Percentiles rank a stretch among this genome's conserved stretches.
Conservation (phyloP, 805 yeast species). For the Wickerhamiella dianesei region DNA sequence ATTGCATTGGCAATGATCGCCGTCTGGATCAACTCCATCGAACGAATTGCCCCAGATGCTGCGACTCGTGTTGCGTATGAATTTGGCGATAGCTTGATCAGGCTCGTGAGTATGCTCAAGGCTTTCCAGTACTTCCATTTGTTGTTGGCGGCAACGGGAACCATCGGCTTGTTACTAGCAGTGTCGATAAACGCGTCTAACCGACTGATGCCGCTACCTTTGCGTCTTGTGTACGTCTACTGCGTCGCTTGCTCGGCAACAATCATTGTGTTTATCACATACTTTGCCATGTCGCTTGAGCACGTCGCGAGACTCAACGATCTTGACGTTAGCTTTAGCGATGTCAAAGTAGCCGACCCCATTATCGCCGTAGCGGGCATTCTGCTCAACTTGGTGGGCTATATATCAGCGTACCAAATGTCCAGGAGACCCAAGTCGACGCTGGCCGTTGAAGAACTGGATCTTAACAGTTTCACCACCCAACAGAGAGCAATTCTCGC, state of each 20-base stretch:
- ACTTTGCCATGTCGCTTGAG: conserved; percentile 14
- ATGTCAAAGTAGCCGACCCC: conserved; percentile 18
- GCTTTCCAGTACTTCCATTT: conserved; percentile 18
- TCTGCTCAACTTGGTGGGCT: conserved; percentile 15
- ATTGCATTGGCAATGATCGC: conserved; percentile 15
- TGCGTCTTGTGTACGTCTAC: conserved; percentile 11
- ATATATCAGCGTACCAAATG: conserved; percentile 16
- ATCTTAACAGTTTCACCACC: conserved; percentile 17
- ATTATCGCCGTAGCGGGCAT: conserved; percentile 14
- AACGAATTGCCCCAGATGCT: conserved; percentile 3
- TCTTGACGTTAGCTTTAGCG: conserved; percentile 6
- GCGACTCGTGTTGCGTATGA: not conserved
- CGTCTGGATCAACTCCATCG: conserved; percentile 15
- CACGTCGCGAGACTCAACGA: conserved; percentile 3
- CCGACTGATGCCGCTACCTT: conserved; percentile 15
- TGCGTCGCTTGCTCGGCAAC: conserved; percentile 11
- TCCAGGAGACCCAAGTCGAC: conserved; percentile 20
- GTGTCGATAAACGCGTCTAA: conserved; percentile 15
- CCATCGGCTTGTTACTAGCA: conserved; percentile 19
- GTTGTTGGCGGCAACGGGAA: conserved; percentile 15
- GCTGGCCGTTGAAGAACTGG: conserved; percentile 22
- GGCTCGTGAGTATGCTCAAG: conserved; percentile 3
- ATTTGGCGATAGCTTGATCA: not conserved
- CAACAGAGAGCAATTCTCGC: conserved; percentile 23
- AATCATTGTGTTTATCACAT: conserved; percentile 14